Base-by-base conservation (phyloP, 495 filamentous ascomycete genomes). In the Tuber magnatum region DNA sequence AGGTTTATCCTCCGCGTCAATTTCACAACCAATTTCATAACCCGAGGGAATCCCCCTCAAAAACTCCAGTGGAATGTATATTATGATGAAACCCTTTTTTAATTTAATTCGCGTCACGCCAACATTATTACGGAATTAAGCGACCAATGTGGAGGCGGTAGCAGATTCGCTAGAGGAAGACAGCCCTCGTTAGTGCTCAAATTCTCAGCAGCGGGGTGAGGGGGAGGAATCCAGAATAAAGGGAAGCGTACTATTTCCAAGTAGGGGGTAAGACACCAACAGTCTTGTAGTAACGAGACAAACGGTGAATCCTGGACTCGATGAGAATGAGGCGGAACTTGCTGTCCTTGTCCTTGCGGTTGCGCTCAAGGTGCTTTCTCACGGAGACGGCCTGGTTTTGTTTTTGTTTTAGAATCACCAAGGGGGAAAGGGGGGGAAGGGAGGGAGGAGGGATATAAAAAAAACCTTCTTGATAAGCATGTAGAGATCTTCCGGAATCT, bases 271-370 rank as follows among this genome's bases (percentile, higher is more conserved):
- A 91, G 84, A 93, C 94, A 89, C 94, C 94, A 85, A 97, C 94
- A 83, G 94, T 92, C 92, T 97, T 99, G 92, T 97, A 99, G 90
- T 94, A 93, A 80, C 75, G 75, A 40, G 73, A 77, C n/a, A 83
- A 75, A 72, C 83, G 82, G 75, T 83, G 96, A 87, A 99, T 98
- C 85, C 96, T 93, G 84, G 95, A 98, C 91, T 99, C 95, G 87
- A 99, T 94, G 77, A 99, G 92, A 92, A 99, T 98, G 75, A 99
- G 91, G 84, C 94, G 94, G 92, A 99, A 97, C 89, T 99, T 99
- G 89, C 90, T 91, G 89, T 98, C 95, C 88, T 93, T 96, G 91
- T 98, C 95, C 90, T 99, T 99, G 86, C 95, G 94, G 90, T 99
- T 99, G 86, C 93, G 92, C 89, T 98, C 94, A 81, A 99, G 93